A percentile compares a stretch with the other conserved stretches of the same genome.
Conservation (phyloP, 768 basidiomycete species). For the Trametes villosa region DNA sequence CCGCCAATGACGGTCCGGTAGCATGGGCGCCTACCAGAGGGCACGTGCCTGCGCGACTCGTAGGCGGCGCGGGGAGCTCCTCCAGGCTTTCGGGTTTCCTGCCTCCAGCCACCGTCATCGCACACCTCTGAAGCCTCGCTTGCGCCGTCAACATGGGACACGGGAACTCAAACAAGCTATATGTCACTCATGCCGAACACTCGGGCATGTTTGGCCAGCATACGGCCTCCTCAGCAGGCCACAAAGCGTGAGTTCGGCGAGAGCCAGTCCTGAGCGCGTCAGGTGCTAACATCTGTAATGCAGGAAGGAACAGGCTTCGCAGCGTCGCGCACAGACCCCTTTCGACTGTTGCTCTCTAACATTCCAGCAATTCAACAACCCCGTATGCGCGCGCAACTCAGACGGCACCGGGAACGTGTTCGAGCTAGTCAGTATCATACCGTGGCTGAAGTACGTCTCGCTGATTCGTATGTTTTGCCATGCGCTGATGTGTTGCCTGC, state of each 20-base stretch:
- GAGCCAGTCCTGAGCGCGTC: background rate
- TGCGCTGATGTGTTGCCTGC: constrained; percentile 4
- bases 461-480: background rate
- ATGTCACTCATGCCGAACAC: constrained; percentile 90
- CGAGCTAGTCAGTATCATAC: constrained; percentile 90
- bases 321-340: constrained; percentile 67
- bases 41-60: background rate
- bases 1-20: background rate
- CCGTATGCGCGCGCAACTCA: constrained; percentile 82
- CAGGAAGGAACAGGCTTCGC: constrained; percentile 71
- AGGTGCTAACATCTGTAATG: background rate
- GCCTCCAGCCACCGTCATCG: background rate
- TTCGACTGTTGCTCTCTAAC: constrained; percentile 94
- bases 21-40: background rate
- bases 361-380: constrained; percentile 86
- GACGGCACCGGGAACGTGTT: constrained; percentile 85
- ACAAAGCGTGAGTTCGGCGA: constrained; percentile 55
- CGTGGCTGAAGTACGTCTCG: constrained; percentile 82
- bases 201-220: constrained; percentile 81
- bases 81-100: background rate
- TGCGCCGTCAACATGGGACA: constrained; percentile 65
- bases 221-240: constrained; percentile 73
- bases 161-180: constrained; percentile 85
- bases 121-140: background rate
- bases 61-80: constrained; percentile 1